Evolutionary conservation across 805 yeast species (phyloP), one percentile per base, ranked within the genome.

Genomic region (Clavispora asparagi): DNA sequence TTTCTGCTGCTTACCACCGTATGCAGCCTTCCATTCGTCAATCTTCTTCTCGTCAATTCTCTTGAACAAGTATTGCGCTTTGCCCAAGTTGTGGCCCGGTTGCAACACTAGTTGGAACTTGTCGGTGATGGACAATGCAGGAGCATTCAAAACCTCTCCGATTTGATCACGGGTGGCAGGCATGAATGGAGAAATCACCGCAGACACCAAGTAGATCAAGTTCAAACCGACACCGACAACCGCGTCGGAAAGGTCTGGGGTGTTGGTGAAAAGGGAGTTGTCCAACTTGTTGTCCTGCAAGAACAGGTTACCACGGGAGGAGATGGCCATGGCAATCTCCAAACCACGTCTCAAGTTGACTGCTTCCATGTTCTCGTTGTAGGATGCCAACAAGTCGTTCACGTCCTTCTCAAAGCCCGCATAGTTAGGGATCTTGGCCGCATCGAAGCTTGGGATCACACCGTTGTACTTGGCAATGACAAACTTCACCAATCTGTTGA

Each of bases 241-340:
- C 3, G 96, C 96, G 61, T 90, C 97, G 12, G 96, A 80, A 59
- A 81, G 82, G 30, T 78, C 87, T 39, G 97, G 95, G 41, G 70
- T 64, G 60, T 88, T 81, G 46, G 81, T 79, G 67, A 82, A 88
- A 54, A 91, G 74, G 9, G 87, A 74, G 76, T 94, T 94, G 68
- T 92, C 98, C 59, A 94, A 78, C 71, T 91, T 91, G 73, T 91
- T 90, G 43, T 92, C 99, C 72, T 94, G 99, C 65, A 94, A 78
- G 77, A 92, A 94, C 66, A 77, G 86, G 71, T 94, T 94, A 68
- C 99, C 99, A 59, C 96, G 82, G 17, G 95, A 81, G 48, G 96
- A 86, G 47, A 94, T 73, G 29, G 87, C 76, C 97, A 94, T 90
- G 50, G 96, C 96, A 33, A 82, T 67, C 66, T 91, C 98, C 52